phyloP scores from a whole-genome alignment of 208 protist species.

The Crithidia acanthocephali region DNA sequence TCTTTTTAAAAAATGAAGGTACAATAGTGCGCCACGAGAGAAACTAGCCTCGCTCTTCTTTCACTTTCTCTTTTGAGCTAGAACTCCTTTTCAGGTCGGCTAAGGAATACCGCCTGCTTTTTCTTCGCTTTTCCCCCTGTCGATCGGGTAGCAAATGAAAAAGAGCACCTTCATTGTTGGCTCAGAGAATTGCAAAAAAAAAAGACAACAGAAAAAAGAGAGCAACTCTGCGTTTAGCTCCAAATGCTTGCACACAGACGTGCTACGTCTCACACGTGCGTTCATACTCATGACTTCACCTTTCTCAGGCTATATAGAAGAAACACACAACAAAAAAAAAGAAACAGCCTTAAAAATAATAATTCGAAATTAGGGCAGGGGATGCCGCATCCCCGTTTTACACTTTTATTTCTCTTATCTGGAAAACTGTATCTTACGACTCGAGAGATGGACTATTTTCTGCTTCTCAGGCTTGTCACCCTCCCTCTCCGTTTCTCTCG shows the following conservation, averaged over 20 bases:
- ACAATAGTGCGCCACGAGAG: too few relatives aligned
- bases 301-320: neutral
- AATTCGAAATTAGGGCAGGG: neutral
- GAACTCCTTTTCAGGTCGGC: too few relatives aligned
- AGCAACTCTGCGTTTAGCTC: too few relatives aligned
- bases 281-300: neutral
- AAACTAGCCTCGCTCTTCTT: too few relatives aligned
- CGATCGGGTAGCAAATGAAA: too few relatives aligned
- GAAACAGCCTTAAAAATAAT: constrained; percentile 7
- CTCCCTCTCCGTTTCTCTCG: constrained; percentile 2
- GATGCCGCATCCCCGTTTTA: neutral
- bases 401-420: neutral
- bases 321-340: too few relatives aligned
- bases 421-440: neutral
- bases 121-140: too few relatives aligned
- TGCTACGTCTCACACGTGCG: neutral
- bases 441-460: neutral
- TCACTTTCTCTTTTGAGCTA: too few relatives aligned
- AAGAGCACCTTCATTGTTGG: too few relatives aligned
- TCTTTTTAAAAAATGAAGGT: too few relatives aligned
- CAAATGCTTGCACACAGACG: neutral
- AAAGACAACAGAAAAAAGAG: constrained; percentile 7
- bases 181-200: neutral
- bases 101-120: too few relatives aligned
- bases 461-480: constrained; percentile 6